These are phyloP conservation scores for Sporothrix euskadiensis DNA, from an alignment of 2,329 filamentous ascomycete genomes.

Conservation along the genomic window DNA sequence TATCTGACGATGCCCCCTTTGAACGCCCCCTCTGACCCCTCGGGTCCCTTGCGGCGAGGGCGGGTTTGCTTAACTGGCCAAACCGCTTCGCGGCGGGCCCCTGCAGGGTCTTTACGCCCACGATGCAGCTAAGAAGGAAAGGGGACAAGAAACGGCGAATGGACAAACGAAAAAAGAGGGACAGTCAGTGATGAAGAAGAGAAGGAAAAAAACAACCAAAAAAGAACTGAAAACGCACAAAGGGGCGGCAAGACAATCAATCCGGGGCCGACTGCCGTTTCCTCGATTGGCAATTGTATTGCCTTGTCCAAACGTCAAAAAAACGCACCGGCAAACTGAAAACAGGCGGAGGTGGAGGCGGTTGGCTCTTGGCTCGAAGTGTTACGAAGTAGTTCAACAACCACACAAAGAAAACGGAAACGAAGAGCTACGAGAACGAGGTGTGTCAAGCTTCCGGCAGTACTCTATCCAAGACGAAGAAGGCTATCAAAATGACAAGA, in stretches of 20 bases:
- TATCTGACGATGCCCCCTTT: not conserved
- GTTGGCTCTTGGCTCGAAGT: not conserved
- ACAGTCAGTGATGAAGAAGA: not conserved
- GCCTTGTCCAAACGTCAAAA: not conserved
- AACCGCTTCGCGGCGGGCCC: not conserved
- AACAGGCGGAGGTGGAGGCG: not conserved
- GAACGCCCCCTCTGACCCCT: not conserved
- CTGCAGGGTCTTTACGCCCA: constrained; percentile 11
- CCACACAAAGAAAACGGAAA: not conserved
- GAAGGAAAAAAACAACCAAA: not conserved
- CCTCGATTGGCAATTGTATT: not conserved
- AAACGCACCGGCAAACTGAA: constrained; percentile 10
- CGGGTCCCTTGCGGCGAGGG: constrained; percentile 3
- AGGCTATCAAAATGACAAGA: not conserved
- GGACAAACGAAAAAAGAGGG: not conserved
- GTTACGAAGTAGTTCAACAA: not conserved
- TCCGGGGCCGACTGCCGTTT: not conserved
- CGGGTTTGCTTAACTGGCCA: not conserved
- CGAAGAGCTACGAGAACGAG: not conserved
- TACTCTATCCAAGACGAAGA: not conserved
- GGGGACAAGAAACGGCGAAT: not conserved
- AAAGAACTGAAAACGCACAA: not conserved
- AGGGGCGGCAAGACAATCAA: constrained; percentile 8
- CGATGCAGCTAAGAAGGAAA: constrained; percentile 5
- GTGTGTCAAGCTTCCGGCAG: constrained; percentile 1